Evolutionary conservation across 2,329 filamentous ascomycete genomes (phyloP).

Genomic region (Calonectria honghensis): DNA sequence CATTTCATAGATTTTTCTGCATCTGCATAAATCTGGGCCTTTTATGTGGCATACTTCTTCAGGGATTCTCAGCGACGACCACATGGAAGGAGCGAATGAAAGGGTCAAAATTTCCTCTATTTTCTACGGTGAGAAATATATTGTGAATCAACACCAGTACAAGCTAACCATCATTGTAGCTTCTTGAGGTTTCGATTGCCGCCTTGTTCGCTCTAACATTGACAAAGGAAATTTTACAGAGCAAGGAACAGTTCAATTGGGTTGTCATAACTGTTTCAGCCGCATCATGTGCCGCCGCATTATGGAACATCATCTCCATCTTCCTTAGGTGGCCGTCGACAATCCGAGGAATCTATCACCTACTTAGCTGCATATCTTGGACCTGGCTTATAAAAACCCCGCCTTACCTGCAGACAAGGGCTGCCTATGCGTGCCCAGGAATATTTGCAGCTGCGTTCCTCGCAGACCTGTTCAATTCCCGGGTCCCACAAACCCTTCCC

Average conservation of each 20-base stretch:
- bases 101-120: neutral
- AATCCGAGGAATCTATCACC: neutral
- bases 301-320: neutral
- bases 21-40: neutral
- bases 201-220: neutral
- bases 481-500: neutral
- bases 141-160: rapidly evolving
- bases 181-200: neutral
- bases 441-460: neutral
- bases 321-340: neutral
- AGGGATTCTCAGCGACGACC: neutral
- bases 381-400: neutral
- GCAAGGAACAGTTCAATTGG: neutral
- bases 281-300: neutral
- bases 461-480: neutral
- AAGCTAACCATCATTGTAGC: neutral
- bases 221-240: neutral
- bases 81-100: neutral
- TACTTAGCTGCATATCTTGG: neutral
- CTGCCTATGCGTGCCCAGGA: neutral
- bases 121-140: neutral
- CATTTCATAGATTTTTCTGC: neutral
- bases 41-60: neutral
- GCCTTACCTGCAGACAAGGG: neutral
- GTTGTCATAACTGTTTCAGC: neutral